phyloP scores from a whole-genome alignment of 768 basidiomycete species.

The Termitomyces bulborhizus region DNA sequence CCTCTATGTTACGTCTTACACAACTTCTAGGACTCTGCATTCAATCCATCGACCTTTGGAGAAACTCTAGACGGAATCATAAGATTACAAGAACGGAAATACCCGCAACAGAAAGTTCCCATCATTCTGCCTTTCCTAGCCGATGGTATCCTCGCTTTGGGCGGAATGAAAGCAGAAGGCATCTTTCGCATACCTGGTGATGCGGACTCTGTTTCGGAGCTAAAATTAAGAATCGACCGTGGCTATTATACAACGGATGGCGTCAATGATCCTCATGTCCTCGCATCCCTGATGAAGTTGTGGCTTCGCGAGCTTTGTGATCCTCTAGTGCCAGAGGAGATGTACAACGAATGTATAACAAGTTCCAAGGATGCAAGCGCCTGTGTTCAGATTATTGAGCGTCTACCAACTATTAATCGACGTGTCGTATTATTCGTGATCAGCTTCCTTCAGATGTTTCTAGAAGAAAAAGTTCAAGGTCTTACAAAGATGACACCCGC shows the following conservation, averaged over 20 bases:
- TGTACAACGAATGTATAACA: constrained; percentile 87
- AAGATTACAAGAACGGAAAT: constrained; percentile 79
- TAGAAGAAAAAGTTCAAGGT: constrained; percentile 66
- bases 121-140: constrained; percentile 93
- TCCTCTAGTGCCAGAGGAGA: constrained; percentile 85
- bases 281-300: constrained; percentile 85
- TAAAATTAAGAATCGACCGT: constrained; percentile 86
- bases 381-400: constrained; percentile 68
- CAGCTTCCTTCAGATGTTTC: constrained; percentile 87
- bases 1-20: constrained; percentile 8
- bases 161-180: constrained; percentile 80
- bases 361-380: constrained; percentile 59
- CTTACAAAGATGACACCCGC: constrained; percentile 87
- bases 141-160: constrained; percentile 85
- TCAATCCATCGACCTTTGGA: constrained; percentile 92
- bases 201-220: constrained; percentile 77
- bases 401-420: constrained; percentile 80
- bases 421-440: constrained; percentile 84
- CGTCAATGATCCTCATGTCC: constrained; percentile 86
- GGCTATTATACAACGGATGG: constrained; percentile 89
- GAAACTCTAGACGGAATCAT: constrained; percentile 84
- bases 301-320: constrained; percentile 92
- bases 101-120: constrained; percentile 79
- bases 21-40: constrained; percentile 70
- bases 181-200: constrained; percentile 94